phyloP scores from a whole-genome alignment of 1,284 basidiomycete species.

The Inonotus hispidus region DNA sequence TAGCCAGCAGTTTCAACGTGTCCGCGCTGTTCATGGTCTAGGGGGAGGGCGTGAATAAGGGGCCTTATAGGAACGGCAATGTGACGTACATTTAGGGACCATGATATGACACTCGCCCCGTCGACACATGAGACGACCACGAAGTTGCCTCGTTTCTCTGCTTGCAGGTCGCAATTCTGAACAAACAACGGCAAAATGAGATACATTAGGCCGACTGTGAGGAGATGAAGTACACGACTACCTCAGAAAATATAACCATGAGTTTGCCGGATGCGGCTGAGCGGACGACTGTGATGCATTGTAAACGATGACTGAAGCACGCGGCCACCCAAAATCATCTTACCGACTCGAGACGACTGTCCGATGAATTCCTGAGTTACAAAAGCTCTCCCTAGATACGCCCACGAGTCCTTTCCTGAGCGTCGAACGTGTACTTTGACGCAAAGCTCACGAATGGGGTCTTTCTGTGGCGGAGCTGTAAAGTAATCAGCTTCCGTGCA shows the following conservation, averaged over 20 bases:
- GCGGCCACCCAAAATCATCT: slow-evolving; percentile 25
- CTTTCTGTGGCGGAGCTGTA: slow-evolving; percentile 32
- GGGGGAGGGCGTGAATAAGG: not conserved
- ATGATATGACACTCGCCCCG: slow-evolving; percentile 65
- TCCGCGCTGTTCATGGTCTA: slow-evolving; percentile 77
- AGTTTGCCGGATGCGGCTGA: slow-evolving; percentile 59
- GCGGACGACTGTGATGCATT: slow-evolving; percentile 51
- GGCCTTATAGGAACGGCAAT: not conserved
- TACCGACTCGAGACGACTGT: slow-evolving; percentile 72
- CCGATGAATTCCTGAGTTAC: slow-evolving; percentile 67
- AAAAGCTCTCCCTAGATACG: slow-evolving; percentile 68
- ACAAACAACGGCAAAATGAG: not conserved
- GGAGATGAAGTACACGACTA: slow-evolving; percentile 23
- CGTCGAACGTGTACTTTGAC: slow-evolving; percentile 79
- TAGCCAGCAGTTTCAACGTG: slow-evolving; percentile 69
- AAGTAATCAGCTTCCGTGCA: slow-evolving; percentile 24
- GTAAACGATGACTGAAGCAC: slow-evolving; percentile 2
- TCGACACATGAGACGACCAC: slow-evolving; percentile 75
- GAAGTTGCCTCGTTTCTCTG: slow-evolving; percentile 79
- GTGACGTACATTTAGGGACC: slow-evolving; percentile 67
- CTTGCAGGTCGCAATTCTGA: slow-evolving; percentile 67
- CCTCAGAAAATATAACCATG: slow-evolving; percentile 66
- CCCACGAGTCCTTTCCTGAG: slow-evolving; percentile 74
- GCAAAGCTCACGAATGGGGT: slow-evolving; percentile 65
- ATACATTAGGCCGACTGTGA: not conserved